A percentile compares a stretch with the other conserved stretches of the same genome.
phyloP scores from a whole-genome alignment of 768 basidiomycete genomes.

The Cystofilobasidium capitatum region DNA sequence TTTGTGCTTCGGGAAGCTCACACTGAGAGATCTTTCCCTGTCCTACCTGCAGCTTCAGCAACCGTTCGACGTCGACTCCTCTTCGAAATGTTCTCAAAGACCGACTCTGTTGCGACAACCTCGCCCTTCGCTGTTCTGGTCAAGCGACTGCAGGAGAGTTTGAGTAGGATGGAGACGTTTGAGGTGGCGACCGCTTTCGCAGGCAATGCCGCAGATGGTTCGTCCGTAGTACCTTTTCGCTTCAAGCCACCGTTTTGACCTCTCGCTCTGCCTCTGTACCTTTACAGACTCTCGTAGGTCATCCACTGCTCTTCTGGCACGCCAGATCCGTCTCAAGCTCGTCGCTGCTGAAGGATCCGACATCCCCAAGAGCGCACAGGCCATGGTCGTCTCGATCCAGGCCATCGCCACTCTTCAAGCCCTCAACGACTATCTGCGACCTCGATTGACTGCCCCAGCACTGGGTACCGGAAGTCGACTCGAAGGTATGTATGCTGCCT shows the following conservation, averaged over 20 bases:
- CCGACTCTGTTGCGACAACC: slow-evolving; percentile 44
- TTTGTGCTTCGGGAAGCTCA: background rate
- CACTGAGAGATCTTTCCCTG: too few species aligned
- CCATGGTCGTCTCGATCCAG: slow-evolving; percentile 93
- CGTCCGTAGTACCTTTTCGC: slow-evolving; percentile 27
- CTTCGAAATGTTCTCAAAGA: slow-evolving; percentile 58
- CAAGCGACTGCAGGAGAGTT: slow-evolving; percentile 89
- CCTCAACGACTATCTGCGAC: slow-evolving; percentile 87
- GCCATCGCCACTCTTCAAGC: slow-evolving; percentile 98
- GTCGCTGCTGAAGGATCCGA: slow-evolving; percentile 83
- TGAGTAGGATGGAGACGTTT: slow-evolving; percentile 90
- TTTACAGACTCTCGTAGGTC: slow-evolving; percentile 72
- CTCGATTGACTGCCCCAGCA: slow-evolving; percentile 60
- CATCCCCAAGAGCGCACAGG: slow-evolving; percentile 63
- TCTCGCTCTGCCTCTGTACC: background rate
- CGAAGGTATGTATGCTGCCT: slow-evolving; percentile 81
- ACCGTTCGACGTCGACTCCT: slow-evolving; percentile 65
- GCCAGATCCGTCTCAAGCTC: slow-evolving; percentile 78
- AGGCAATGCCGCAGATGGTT: slow-evolving; percentile 61
- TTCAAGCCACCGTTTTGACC: too few species aligned
- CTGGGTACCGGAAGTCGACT: slow-evolving; percentile 44
- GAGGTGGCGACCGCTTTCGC: slow-evolving; percentile 81
- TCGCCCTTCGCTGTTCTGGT: slow-evolving; percentile 61
- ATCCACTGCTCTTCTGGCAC: slow-evolving; percentile 71
- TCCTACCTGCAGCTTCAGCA: slow-evolving; percentile 49